Evolutionary conservation across 1,139 yeast species (phyloP).

Genomic region (Candida anutae): DNA sequence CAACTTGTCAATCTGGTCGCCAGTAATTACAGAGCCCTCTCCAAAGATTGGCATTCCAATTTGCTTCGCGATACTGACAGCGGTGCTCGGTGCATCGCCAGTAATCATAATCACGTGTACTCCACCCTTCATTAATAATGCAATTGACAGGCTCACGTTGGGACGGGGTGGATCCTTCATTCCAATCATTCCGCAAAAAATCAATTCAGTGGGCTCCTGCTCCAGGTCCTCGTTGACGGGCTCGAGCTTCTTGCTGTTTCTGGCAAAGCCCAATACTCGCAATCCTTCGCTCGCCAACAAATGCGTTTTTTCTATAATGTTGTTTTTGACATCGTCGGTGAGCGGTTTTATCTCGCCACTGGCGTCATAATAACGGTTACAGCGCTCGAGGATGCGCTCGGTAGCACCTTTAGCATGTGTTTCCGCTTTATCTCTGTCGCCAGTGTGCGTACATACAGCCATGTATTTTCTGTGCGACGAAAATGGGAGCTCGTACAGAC

Average conservation of each 20-base stretch:
- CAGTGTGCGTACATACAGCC: constrained; percentile 69
- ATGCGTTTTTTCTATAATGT: constrained; percentile 49
- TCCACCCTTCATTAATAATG: constrained; percentile 77
- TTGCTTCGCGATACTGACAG: constrained; percentile 79
- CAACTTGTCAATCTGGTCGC: constrained; percentile 71
- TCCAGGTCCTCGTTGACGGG: constrained; percentile 23
- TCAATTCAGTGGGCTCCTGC: constrained; percentile 46
- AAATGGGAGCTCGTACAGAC: constrained; percentile 74
- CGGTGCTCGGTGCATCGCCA: constrained; percentile 94
- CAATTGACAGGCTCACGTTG: constrained; percentile 65
- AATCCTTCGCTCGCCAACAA: constrained; percentile 75
- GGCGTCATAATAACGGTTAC: constrained; percentile 51
- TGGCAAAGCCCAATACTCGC: constrained; percentile 79
- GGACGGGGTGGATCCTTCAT: constrained; percentile 97
- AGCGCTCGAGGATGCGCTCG: constrained; percentile 61
- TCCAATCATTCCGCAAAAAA: constrained; percentile 80
- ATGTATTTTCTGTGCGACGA: constrained; percentile 78
- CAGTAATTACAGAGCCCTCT: constrained; percentile 66
- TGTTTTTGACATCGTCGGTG: constrained; percentile 38
- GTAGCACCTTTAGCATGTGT: constrained; percentile 84
- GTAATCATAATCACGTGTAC: constrained; percentile 96
- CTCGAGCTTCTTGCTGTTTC: constrained; percentile 26
- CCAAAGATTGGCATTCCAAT: constrained; percentile 82
- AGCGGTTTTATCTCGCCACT: constrained; percentile 49
- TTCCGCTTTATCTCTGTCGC: constrained; percentile 47